Base-by-base conservation (phyloP, 1,284 basidiomycete genomes). In the Lignosus rhinocerotis region DNA sequence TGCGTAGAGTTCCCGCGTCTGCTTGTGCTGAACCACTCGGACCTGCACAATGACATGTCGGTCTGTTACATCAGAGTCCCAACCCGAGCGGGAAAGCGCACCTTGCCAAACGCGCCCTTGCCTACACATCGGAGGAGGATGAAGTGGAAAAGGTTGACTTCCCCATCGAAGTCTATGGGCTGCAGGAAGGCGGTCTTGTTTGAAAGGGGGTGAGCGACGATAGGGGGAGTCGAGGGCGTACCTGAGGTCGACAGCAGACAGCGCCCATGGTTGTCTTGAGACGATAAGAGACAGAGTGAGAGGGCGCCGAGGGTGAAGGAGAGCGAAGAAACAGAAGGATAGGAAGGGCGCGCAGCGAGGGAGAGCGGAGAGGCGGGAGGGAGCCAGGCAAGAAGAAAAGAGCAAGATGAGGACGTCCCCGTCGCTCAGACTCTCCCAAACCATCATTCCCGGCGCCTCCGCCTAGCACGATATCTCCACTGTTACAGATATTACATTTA, bases 31-130 rank as follows among this genome's bases (percentile, higher is more conserved):
- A 56, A 98, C 94, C 31, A 98, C 94, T 69, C 96, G 87, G 67
- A 89, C 87, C 86, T 89, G 51, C 11, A 16, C 3, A 52, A 4
- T 12, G 41, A 19, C 25, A 51, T 6, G 19, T 19, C 31, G n/a
- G 11, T 8, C 11, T 14, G 38, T 12, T 21, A 17, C n/a, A 39
- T 16, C 25, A 25, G n/a, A 16, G 30, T 52, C 38, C 11, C 50
- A 25, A 41, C 6, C n/a, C 16, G 36, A 33, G 31, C 44, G 30
- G 58, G 17, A 59, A 39, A 17, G 45, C 67, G 34, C 60, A 94
- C 95, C 86, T 97, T 98, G 69, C 96, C 95, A 77, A 98, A 98
- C n/a, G 95, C 94, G 50, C 96, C 96, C 73, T 95, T 96, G 56
- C 96, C 96, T 9, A 98, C 94, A 32, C 92, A 91, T 53, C 94